These are phyloP conservation scores for Trichoderma sp. DNA, from an alignment of 2,329 filamentous ascomycete genomes.

Conservation along the genomic window DNA sequence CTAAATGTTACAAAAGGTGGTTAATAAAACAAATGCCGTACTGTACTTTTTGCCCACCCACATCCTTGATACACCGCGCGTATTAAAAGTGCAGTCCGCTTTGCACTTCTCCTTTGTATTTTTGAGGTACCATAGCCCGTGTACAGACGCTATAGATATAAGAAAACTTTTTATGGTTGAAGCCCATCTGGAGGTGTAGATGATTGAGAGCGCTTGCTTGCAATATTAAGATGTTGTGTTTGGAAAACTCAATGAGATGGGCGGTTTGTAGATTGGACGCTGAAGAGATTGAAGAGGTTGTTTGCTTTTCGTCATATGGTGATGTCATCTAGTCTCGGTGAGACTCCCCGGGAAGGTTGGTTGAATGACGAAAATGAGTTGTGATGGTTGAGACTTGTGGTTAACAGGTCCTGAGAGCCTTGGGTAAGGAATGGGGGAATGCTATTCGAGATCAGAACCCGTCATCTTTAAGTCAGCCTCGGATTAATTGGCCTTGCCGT, in stretches of 20 bases:
- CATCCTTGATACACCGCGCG: not conserved
- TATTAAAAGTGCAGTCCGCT: not conserved
- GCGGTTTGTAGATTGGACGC: not conserved
- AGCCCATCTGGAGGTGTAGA: not conserved
- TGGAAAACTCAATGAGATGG: not conserved
- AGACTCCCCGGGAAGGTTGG: not conserved
- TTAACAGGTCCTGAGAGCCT: not conserved
- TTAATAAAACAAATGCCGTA: slow-evolving; percentile 1
- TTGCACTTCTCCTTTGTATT: not conserved
- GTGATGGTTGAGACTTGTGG: not conserved
- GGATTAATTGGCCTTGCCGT: slow-evolving; percentile 53
- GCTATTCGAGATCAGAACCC: not conserved
- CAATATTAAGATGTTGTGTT: slow-evolving; percentile 7
- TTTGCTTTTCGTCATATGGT: not conserved
- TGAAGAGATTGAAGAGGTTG: not conserved
- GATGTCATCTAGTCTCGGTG: not conserved
- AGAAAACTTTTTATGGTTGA: not conserved
- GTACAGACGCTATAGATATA: not conserved
- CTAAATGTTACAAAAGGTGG: not conserved
- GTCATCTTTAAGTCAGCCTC: not conserved
- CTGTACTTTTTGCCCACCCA: not conserved
- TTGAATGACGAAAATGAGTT: not conserved
- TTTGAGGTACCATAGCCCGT: not conserved
- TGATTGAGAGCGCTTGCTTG: slow-evolving; percentile 19
- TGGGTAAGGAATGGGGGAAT: not conserved